phyloP scores from a whole-genome alignment of 345 rosid species.

The Arabis alpina region DNA sequence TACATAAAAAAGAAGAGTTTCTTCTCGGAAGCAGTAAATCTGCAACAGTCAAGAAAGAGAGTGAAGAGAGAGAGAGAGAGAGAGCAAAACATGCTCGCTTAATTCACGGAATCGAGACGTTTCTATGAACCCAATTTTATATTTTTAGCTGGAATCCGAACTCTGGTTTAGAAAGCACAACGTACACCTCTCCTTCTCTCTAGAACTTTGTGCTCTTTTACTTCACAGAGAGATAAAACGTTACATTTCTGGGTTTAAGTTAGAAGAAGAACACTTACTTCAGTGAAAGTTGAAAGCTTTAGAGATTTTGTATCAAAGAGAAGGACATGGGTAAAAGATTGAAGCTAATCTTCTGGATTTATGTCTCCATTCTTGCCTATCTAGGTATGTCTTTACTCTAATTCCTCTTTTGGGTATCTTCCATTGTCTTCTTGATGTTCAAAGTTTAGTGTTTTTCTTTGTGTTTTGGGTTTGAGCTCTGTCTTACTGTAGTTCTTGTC shows the following conservation, averaged over 20 bases:
- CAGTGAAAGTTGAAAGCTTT: conserved; percentile 16
- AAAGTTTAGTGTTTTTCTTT: conserved; percentile 24
- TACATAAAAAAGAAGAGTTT: neutral
- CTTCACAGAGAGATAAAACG: conserved; percentile 18
- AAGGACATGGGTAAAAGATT: conserved; percentile 20
- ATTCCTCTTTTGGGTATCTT: conserved; percentile 24
- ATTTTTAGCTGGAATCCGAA: conserved; percentile 41
- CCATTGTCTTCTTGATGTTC: conserved; percentile 6
- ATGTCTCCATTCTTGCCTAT: conserved; percentile 31
- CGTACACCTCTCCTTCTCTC: conserved; percentile 31
- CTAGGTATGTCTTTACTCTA: conserved; percentile 27
- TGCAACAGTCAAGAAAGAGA: conserved; percentile 38
- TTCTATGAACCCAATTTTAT: conserved; percentile 35
- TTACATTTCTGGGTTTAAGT: conserved; percentile 32
- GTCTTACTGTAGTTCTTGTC: no score
- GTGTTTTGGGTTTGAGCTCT: conserved; percentile 11
- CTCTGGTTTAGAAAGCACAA: conserved; percentile 31
- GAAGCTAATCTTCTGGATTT: conserved; percentile 35
- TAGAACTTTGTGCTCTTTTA: conserved; percentile 12
- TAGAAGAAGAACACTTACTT: conserved; percentile 28
- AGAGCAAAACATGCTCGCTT: conserved; percentile 36
- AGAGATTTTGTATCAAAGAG: neutral
- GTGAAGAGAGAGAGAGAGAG: conserved; percentile 31
- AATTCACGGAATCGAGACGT: conserved; percentile 44
- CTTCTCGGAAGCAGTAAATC: conserved; percentile 39